Conservation (phyloP, 805 yeast genomes). For the Hemisphaericaspora nanyangensis region DNA sequence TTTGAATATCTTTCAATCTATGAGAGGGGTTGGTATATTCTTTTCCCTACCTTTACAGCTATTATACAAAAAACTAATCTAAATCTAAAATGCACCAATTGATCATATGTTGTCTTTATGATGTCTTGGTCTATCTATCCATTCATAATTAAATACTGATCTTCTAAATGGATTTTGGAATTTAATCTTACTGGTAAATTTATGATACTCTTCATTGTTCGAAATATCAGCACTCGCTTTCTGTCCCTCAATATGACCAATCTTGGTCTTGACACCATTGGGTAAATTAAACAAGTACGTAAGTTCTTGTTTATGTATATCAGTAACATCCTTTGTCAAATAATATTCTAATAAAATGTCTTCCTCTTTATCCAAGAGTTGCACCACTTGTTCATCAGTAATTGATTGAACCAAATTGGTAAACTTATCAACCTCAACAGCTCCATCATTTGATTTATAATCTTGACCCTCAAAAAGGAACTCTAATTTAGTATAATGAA, state of each 20-base stretch:
- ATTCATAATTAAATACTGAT: constrained; percentile 24
- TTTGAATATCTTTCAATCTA: too few species aligned
- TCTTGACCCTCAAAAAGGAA: constrained; percentile 13
- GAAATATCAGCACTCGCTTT: constrained; percentile 9
- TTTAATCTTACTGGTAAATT: constrained; percentile 16
- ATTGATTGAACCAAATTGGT: constrained; percentile 13
- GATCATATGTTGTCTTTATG: constrained; percentile 4
- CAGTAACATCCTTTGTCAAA: constrained; percentile 22
- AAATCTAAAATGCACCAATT: background rate
- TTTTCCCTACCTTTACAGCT: background rate
- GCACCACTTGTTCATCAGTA: constrained; percentile 15
- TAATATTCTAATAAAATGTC: constrained; percentile 24
- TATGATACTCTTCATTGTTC: constrained; percentile 17
- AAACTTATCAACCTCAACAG: constrained; percentile 14
- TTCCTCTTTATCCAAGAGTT: constrained; percentile 16
- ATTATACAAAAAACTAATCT: background rate
- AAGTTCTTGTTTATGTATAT: constrained; percentile 21
- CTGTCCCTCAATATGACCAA: constrained; percentile 18
- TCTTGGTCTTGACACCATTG: constrained; percentile 17
- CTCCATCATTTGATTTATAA: constrained; percentile 8
- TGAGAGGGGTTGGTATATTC: too few species aligned
- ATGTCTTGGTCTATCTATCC: constrained; percentile 21
- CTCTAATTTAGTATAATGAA: constrained; percentile 12
- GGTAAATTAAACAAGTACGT: constrained; percentile 18
- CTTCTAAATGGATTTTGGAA: constrained; percentile 22